These are phyloP conservation scores for Pichia sp. DNA, from an alignment of 1,139 yeast species.

Conservation along the genomic window DNA sequence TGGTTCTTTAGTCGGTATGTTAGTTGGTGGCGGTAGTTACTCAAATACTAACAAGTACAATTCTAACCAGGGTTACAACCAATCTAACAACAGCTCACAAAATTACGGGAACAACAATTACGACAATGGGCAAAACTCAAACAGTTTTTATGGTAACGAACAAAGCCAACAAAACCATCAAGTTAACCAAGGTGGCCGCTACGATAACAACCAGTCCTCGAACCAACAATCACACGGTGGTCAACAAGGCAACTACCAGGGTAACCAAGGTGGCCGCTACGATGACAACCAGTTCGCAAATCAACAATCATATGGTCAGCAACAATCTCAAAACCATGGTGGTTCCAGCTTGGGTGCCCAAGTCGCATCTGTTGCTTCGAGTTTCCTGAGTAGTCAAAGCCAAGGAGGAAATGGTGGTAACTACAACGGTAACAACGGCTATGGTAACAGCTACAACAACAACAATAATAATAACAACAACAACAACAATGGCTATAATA, in stretches of 20 bases:
- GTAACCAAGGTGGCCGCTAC: not conserved
- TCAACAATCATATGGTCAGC: not conserved
- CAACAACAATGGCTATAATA: not conserved
- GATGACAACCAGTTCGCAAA: not conserved
- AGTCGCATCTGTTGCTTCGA: not conserved
- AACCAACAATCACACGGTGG: no score
- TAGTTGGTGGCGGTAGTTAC: constrained; percentile 9
- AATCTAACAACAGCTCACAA: no score
- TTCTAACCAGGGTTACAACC: no score
- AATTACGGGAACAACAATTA: no score
- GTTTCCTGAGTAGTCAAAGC: not conserved
- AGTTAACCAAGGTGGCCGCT: not conserved
- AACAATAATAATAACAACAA: not conserved
- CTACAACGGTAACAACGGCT: not conserved
- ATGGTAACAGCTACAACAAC: not conserved
- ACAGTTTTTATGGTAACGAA: constrained; percentile 1
- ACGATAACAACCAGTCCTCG: no score
- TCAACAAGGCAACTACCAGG: not conserved
- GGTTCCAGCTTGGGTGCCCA: constrained; percentile 6
- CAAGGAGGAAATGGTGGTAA: not conserved
- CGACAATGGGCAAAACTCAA: not conserved
- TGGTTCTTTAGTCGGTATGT: constrained; percentile 7
- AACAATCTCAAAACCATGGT: not conserved
- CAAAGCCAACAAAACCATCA: no score
- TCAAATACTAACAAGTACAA: not conserved